Evolutionary conservation across 176 grass and related monocot genomes (phyloP).

Genomic region (Ampelocalamus luodianensis): DNA sequence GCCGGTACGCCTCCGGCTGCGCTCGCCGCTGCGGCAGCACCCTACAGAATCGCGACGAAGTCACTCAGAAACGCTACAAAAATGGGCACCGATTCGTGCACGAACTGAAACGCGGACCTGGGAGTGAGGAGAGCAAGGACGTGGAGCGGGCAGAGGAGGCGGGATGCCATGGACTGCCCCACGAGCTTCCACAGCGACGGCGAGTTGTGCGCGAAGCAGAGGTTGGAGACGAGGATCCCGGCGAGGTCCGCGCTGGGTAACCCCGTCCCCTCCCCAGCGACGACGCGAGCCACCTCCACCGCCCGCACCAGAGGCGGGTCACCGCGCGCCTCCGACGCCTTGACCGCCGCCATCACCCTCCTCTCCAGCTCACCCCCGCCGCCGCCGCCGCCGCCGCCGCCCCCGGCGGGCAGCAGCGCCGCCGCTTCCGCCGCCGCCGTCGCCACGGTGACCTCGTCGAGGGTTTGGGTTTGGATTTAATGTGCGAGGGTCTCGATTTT

Average conservation of each 20-base stretch:
- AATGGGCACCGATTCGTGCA: background rate
- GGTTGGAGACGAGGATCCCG: slow-evolving; percentile 82
- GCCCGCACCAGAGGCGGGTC: slow-evolving; percentile 68
- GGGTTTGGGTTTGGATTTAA: slow-evolving; percentile 52
- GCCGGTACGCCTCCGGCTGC: slow-evolving; percentile 81
- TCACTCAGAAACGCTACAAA: background rate
- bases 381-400: background rate
- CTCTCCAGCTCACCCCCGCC: slow-evolving; percentile 57
- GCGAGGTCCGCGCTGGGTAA: slow-evolving; percentile 76
- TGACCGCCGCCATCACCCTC: slow-evolving; percentile 74
- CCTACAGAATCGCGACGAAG: slow-evolving; percentile 39
- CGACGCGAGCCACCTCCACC: slow-evolving; percentile 71
- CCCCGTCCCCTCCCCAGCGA: slow-evolving; percentile 51
- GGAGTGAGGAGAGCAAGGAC: slow-evolving; percentile 87
- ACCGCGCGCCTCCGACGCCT: slow-evolving; percentile 84
- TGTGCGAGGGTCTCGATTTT: background rate
- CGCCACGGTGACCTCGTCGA: slow-evolving; percentile 43
- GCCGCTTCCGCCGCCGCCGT: slow-evolving; percentile 20
- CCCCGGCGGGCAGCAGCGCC: slow-evolving; percentile 2
- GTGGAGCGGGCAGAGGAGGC: slow-evolving; percentile 74
- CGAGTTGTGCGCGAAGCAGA: slow-evolving; percentile 87
- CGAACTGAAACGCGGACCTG: slow-evolving; percentile 36
- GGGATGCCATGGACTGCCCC: slow-evolving; percentile 73
- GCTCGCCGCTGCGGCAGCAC: slow-evolving; percentile 77
- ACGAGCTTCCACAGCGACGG: slow-evolving; percentile 97